Evolutionary conservation across 306 rosid species (phyloP), one percentile per base, ranked within the genome.

Genomic region (Macrotyloma uniflorum): DNA sequence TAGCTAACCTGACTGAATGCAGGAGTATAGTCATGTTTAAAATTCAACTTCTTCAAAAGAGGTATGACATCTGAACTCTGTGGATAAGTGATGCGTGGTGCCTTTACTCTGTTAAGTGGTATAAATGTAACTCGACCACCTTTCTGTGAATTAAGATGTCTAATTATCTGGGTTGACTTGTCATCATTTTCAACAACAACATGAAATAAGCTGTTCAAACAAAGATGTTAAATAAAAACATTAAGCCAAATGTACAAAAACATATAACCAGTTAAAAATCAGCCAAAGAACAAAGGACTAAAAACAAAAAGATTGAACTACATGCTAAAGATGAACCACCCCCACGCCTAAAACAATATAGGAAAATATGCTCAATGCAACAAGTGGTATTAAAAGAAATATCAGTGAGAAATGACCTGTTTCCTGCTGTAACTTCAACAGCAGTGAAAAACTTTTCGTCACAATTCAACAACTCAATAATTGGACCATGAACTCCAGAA

Each of bases 101-200:
- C 89, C 85, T 78, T 88, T 83, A 95, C 98, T 87, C 98, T 89
- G 86, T 95, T 92, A 58, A 95, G 89, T 30, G 98, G 98, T 70
- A 95, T 95, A 80, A 95, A 94, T 1, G 98, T 95, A 83, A 95
- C 98, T 23, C 98, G 88, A 7, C 98, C 98, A 45, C 98, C 98
- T 85, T 91, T 95, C 47, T 82, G 83, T 68, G 90, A 78, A 83
- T 95, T 95, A 67, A 95, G 98, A 87, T 88, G 97, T 79, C 87
- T 90, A 71, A 95, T 95, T 88, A 95, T 95, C 95, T 91, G 88
- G 62, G 98, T 89, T 79, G 98, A 95, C 74, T 75, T 88, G 68
- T 91, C 93, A 75, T 95, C 98, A 81, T 86, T 91, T 74, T 95
- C 93, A 78, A 95, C 98, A 84, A 95, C 98, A 87, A 95, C 97